These are phyloP conservation scores for Astraeus odoratus DNA, from an alignment of 768 basidiomycete species.

Conservation along the genomic window DNA sequence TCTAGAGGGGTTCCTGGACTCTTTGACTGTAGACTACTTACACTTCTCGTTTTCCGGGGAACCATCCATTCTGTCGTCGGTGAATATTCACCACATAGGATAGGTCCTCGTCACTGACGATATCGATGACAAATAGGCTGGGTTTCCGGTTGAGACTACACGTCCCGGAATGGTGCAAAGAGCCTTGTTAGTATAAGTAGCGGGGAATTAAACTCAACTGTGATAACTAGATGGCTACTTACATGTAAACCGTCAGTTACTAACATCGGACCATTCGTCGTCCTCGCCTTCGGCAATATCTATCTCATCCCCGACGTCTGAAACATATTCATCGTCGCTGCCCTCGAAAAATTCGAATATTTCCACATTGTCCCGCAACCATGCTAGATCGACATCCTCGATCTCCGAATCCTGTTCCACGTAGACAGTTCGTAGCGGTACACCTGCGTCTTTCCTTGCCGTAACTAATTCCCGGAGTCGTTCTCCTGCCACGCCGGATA, in stretches of 20 bases:
- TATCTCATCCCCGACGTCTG: slow-evolving; percentile 17
- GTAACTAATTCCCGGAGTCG: slow-evolving; percentile 40
- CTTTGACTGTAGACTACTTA: too few species aligned
- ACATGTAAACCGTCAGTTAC: background rate
- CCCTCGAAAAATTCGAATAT: slow-evolving; percentile 51
- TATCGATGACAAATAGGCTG: too few species aligned
- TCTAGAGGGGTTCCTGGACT: too few species aligned
- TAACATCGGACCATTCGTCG: slow-evolving; percentile 11
- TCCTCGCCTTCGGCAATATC: slow-evolving; percentile 21
- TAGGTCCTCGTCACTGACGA: too few species aligned
- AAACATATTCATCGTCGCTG: slow-evolving; percentile 37
- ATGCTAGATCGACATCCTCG: slow-evolving; percentile 35
- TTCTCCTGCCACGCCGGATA: slow-evolving; percentile 36
- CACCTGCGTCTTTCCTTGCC: slow-evolving; percentile 33
- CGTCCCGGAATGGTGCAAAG: too few species aligned
- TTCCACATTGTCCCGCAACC: slow-evolving; percentile 46
- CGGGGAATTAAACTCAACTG: too few species aligned
- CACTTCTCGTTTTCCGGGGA: too few species aligned
- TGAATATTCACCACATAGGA: too few species aligned
- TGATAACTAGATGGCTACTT: too few species aligned
- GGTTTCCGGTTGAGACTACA: too few species aligned
- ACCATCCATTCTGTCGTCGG: too few species aligned
- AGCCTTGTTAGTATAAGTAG: too few species aligned
- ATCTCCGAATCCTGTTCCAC: slow-evolving; percentile 42
- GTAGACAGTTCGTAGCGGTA: slow-evolving; percentile 38